Percentiles rank a stretch among this genome's conserved stretches.
Evolutionary conservation across 805 yeast species (phyloP).

Genomic region (Wickerhamiella galacta): DNA sequence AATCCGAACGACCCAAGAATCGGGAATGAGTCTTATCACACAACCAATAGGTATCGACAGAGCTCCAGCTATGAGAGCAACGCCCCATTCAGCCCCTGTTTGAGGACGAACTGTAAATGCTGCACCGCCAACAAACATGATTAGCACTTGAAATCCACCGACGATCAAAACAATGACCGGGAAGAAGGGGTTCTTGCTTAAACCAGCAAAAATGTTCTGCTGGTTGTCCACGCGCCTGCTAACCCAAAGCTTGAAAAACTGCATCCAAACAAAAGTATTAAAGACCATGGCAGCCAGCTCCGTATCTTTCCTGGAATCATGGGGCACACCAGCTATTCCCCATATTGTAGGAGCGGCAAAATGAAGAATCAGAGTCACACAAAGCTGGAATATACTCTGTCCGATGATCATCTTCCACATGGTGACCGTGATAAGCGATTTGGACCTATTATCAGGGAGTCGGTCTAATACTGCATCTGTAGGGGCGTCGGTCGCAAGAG

Average conservation of each 20-base stretch:
- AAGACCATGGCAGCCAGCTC: slow-evolving; percentile 75
- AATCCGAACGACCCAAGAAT: slow-evolving; percentile 44
- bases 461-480: slow-evolving; percentile 62
- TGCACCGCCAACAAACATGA: slow-evolving; percentile 95
- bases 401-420: slow-evolving; percentile 99
- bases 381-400: slow-evolving; percentile 63
- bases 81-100: slow-evolving; percentile 78
- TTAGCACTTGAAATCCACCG: slow-evolving; percentile 69
- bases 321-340: slow-evolving; percentile 15
- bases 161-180: slow-evolving; percentile 53
- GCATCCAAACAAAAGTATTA: slow-evolving; percentile 95
- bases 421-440: slow-evolving; percentile 67
- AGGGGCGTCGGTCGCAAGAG: slow-evolving; percentile 94
- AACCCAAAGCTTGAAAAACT: slow-evolving; percentile 81
- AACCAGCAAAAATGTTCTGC: slow-evolving; percentile 68
- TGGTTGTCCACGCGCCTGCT: slow-evolving; percentile 77
- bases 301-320: slow-evolving; percentile 29
- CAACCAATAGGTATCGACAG: slow-evolving; percentile 67
- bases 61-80: slow-evolving; percentile 68
- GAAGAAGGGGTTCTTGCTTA: slow-evolving; percentile 72
- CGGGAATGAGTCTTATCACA: slow-evolving; percentile 67
- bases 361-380: slow-evolving; percentile 64
- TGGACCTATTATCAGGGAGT: slow-evolving; percentile 67
- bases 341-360: slow-evolving; percentile 59
- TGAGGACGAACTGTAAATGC: slow-evolving; percentile 74